Percentiles rank a stretch among this genome's conserved stretches.
Evolutionary conservation across 2,329 filamentous ascomycete species (phyloP).

Genomic region (Diaporthe helianthi): DNA sequence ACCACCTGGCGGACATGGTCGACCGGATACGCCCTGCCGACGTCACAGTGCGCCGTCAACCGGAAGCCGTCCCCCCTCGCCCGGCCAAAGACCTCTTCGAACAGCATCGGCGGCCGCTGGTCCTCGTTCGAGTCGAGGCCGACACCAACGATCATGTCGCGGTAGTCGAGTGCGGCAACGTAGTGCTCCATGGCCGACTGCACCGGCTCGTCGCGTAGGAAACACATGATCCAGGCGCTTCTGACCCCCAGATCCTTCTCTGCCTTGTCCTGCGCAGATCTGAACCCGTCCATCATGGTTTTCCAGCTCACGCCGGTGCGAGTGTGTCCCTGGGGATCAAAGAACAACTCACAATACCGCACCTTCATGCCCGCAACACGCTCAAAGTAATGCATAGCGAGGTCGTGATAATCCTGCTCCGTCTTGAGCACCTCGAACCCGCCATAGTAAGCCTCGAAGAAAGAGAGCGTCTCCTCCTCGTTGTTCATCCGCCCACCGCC

Average conservation of each 20-base stretch:
- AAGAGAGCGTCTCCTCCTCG: conserved; percentile 41
- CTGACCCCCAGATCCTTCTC: conserved; percentile 39
- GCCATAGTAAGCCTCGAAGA: conserved; percentile 45
- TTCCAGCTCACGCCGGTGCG: conserved; percentile 44
- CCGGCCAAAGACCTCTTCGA: conserved; percentile 48
- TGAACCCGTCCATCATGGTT: conserved; percentile 46
- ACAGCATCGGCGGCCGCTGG: conserved; percentile 52
- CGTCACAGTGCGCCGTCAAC: conserved; percentile 58
- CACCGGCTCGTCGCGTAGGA: conserved; percentile 49
- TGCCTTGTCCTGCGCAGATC: conserved; percentile 44
- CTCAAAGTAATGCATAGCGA: conserved; percentile 48
- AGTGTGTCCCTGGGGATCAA: conserved; percentile 52
- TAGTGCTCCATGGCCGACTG: conserved; percentile 49
- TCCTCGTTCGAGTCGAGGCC: conserved; percentile 56
- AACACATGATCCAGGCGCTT: conserved; percentile 51
- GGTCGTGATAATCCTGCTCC: conserved; percentile 48
- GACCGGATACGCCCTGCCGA: conserved; percentile 55
- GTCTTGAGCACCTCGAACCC: conserved; percentile 44
- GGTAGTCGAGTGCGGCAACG: conserved; percentile 48
- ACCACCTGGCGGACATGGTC: conserved; percentile 50
- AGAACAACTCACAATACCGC: conserved; percentile 50
- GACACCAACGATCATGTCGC: conserved; percentile 44
- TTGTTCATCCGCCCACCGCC: conserved; percentile 47
- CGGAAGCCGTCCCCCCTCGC: conserved; percentile 51
- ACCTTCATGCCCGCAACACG: conserved; percentile 46